These are phyloP conservation scores for Kurtzmaniella natalensis DNA, from an alignment of 1,139 yeast species.

Conservation along the genomic window DNA sequence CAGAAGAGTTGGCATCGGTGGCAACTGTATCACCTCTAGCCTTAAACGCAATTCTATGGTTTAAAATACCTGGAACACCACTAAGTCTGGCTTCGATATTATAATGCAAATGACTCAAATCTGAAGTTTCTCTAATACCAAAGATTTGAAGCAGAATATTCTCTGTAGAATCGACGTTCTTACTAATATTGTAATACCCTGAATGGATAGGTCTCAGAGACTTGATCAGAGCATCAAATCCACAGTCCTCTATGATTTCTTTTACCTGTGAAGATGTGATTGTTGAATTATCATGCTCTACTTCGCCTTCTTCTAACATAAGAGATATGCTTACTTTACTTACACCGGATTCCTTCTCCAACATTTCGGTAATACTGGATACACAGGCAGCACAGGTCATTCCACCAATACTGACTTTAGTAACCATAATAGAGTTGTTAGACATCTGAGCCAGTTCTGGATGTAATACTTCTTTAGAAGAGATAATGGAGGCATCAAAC, in stretches of 20 bases:
- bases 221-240: slow-evolving; percentile 56
- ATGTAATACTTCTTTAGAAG: too few relatives aligned
- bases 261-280: not conserved
- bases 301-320: slow-evolving; percentile 33
- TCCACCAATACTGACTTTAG: slow-evolving; percentile 14
- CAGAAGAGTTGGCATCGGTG: slow-evolving; percentile 14
- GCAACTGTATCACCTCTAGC: slow-evolving; percentile 5
- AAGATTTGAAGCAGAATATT: slow-evolving; percentile 27
- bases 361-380: slow-evolving; percentile 24
- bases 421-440: not conserved
- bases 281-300: slow-evolving; percentile 13
- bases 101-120: slow-evolving; percentile 28
- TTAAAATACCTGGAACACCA: slow-evolving; percentile 26
- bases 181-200: slow-evolving; percentile 1
- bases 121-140: slow-evolving; percentile 27
- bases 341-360: slow-evolving; percentile 21
- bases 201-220: slow-evolving; percentile 10
- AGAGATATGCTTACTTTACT: slow-evolving; percentile 26
- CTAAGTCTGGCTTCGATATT: slow-evolving; percentile 37
- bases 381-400: slow-evolving; percentile 41
- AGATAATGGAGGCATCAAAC: slow-evolving; percentile 25
- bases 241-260: slow-evolving; percentile 65
- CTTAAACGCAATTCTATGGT: slow-evolving; percentile 20
- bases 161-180: slow-evolving; percentile 20
- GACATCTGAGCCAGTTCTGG: not conserved